Evolutionary conservation across 768 basidiomycete genomes (phyloP), one percentile per base, ranked within the genome.

Genomic region (Kwoniella sp.): DNA sequence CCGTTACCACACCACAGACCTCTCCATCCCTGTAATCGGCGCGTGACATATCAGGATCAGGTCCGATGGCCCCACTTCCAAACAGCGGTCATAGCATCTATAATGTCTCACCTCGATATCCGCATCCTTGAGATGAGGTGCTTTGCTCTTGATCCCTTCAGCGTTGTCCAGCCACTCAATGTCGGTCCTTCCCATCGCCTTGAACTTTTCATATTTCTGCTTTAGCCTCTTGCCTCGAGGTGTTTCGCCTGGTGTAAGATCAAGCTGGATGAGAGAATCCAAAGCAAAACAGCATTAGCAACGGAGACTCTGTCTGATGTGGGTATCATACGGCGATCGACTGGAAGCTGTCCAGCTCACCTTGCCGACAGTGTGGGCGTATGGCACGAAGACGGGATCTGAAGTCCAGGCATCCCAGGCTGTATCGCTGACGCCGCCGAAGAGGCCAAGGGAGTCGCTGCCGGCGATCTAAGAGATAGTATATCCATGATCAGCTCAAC

Each of bases 11-110:
- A 58, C 51, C 54, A 81, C 2, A 78, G 41, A 1, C 67, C 80
- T 63, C 72, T 63, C 80, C 80, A 81, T n/a, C 74, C 74, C 63
- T 68, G 20, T n/a, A 23, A 48, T n/a, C n/a, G n/a, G n/a, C n/a
- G n/a, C n/a, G n/a, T n/a, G n/a, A n/a, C n/a, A n/a, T n/a, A n/a
- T n/a, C n/a, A n/a, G n/a, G n/a, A n/a, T n/a, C n/a, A 48, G 29
- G 29, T 15, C 34, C 34, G n/a, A n/a, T n/a, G n/a, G n/a, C n/a
- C n/a, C n/a, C n/a, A n/a, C n/a, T n/a, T n/a, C n/a, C n/a, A n/a
- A n/a, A n/a, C n/a, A n/a, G n/a, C n/a, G n/a, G n/a, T n/a, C n/a
- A n/a, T n/a, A n/a, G n/a, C n/a, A n/a, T n/a, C n/a, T n/a, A n/a
- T n/a, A n/a, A 31, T 26, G n/a, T 38, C 55, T 23, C 38, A 72